phyloP scores from a whole-genome alignment of 208 protist species.

The Crithidia mellificae region DNA sequence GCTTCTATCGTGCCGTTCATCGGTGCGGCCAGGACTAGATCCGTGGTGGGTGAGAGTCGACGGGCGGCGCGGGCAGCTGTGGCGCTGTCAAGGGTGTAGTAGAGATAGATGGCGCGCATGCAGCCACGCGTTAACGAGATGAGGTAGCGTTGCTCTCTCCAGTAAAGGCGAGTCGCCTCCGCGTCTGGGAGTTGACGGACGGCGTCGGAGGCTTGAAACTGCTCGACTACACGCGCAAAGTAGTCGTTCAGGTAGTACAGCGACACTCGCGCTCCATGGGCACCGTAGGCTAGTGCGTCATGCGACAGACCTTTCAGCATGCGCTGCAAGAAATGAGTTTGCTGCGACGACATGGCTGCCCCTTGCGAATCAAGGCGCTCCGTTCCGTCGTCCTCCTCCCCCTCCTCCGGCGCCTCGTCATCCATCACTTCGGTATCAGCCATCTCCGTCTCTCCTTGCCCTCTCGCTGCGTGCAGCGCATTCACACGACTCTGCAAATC shows the following conservation, averaged over 20 bases:
- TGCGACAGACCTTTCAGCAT: slow-evolving; percentile 16
- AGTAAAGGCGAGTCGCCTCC: slow-evolving; percentile 12
- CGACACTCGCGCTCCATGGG: slow-evolving; percentile 26
- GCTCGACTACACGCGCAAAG: slow-evolving; percentile 16
- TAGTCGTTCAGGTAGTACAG: slow-evolving; percentile 25
- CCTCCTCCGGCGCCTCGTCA: neutral
- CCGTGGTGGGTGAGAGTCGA: neutral
- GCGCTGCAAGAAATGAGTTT: slow-evolving; percentile 17
- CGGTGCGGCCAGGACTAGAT: slow-evolving; percentile 16
- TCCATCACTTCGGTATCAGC: neutral
- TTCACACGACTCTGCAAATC: slow-evolving; percentile 9
- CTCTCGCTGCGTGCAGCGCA: neutral
- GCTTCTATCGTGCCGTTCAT: slow-evolving; percentile 30
- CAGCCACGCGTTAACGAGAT: slow-evolving; percentile 23
- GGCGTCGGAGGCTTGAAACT: neutral
- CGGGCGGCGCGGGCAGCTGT: neutral
- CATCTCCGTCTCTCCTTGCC: too few species aligned
- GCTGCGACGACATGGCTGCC: neutral
- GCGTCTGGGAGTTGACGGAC: neutral
- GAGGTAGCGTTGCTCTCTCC: slow-evolving; percentile 24
- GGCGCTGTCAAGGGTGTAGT: slow-evolving; percentile 10
- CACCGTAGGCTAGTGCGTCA: slow-evolving; percentile 1
- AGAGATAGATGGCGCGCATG: slow-evolving; percentile 22
- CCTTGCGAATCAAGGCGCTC: neutral
- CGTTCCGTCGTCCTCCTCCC: neutral